phyloP scores from a whole-genome alignment of 768 basidiomycete genomes.

The Clitopilus hobsonii region DNA sequence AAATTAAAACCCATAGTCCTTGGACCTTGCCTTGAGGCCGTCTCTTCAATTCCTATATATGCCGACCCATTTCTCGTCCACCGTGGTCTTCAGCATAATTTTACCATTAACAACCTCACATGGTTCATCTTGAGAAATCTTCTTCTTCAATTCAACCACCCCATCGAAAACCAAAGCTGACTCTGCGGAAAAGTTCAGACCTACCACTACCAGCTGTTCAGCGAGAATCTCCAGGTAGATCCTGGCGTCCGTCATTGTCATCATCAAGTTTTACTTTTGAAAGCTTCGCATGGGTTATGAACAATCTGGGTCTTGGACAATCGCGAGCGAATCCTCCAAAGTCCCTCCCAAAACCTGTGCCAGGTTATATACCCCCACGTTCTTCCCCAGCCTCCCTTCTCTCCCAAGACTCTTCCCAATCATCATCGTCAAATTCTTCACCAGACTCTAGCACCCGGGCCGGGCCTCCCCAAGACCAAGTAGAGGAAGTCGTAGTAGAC shows the following conservation, averaged over 20 bases:
- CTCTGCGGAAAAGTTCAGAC: background rate
- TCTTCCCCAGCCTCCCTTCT: background rate
- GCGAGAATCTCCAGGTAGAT: background rate
- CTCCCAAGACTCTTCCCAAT: background rate
- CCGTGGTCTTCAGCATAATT: background rate
- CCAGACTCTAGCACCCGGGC: background rate
- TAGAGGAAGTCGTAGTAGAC: constrained; percentile 60
- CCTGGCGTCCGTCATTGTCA: background rate
- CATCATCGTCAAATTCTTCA: no score
- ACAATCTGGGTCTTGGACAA: background rate
- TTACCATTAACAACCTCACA: background rate
- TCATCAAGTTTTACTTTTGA: background rate
- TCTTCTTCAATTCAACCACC: background rate
- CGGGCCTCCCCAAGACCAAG: no score
- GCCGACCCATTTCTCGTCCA: background rate
- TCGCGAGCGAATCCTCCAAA: background rate
- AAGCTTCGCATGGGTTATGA: background rate
- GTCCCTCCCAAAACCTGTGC: background rate
- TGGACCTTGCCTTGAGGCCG: background rate
- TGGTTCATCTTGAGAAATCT: background rate
- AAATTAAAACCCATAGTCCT: no score
- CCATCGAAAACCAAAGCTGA: background rate
- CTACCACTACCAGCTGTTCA: constrained; percentile 1
- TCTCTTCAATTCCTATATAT: background rate
- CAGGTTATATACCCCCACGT: background rate